Percentiles rank a stretch among this genome's conserved stretches.
Conservation (phyloP, 371 early-diverging fungal species). For the Dinochytrium kinnereticum region DNA sequence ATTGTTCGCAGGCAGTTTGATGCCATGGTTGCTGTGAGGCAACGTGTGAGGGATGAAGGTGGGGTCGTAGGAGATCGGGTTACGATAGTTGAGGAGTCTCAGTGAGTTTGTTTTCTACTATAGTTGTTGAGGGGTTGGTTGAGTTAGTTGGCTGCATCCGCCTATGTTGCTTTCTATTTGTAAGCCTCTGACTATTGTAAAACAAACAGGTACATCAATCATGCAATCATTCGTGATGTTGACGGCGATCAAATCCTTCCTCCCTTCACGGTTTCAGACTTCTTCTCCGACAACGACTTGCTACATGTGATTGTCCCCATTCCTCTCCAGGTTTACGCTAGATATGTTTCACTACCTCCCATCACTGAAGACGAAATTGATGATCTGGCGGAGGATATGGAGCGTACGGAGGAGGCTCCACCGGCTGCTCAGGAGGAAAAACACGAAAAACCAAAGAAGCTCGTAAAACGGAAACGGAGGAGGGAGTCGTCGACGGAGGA, state of each 20-base stretch:
- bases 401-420: not conserved
- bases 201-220: not conserved
- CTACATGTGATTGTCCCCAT: constrained; percentile 1
- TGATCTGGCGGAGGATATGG: not conserved
- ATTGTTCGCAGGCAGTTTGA: not conserved
- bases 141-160: no score
- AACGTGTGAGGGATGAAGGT: not conserved
- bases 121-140: no score
- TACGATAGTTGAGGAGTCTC: not conserved
- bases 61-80: not conserved
- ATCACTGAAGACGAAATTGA: no score
- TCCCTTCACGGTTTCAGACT: not conserved
- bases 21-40: not conserved
- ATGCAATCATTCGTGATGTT: not conserved
- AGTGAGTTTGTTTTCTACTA: no score
- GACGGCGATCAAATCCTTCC: constrained; percentile 7
- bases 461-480: no score
- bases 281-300: not conserved
- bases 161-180: not conserved
- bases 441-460: not conserved
- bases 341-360: no score
- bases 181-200: not conserved
- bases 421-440: not conserved
- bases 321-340: not conserved
- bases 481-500: no score